Base-by-base conservation (phyloP, 768 basidiomycete species). In the Mycena kentingensis region DNA sequence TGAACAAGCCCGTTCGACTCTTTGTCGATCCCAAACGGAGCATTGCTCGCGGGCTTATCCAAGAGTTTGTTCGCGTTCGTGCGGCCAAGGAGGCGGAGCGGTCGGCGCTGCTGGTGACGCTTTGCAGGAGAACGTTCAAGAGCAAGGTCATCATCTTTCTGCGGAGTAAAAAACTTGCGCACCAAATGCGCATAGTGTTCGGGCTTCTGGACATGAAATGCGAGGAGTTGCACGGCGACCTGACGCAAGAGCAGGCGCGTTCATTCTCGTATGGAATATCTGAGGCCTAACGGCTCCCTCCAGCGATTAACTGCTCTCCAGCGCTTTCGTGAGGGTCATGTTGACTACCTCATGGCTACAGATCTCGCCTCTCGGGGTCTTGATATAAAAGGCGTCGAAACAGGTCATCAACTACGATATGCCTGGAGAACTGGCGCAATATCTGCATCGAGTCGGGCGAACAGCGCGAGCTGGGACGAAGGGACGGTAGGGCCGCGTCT, bases 351-450 rank as follows among this genome's bases (percentile, higher is more conserved):
- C 8, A 88, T 99, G 79, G 96, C 95, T 3, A 99, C 97, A 1
- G 97, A 98, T 67, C 75, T 99, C 29, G 97, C 97, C 27, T 90
- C 94, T 49, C 85, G 94, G 54, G 92, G 97, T 70, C 78, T 99
- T 25, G 96, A 98, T 71, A 97, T 99, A 76, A 96, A 95, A 67
- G 95, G 95, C 15, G 87, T 98, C 22, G 92, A 98, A 65, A 94
- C 93, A 2, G n/a, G 93, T 99, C 56, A 94, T 99, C 68, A 99
- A 99, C 70, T 98, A 95, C 66, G 97, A 99, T 67, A 97, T 98
- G 96, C 97, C 97, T 10, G 80, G 83, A 18, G 90, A 94, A 64
- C 74, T 98, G 28, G 84, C 90, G 7, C 93, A 94, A 63, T 99
- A 99, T 71, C 80, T 98, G 27, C 97, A 99, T 68, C 89, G 97